These are phyloP conservation scores for Piedraia hortae DNA, from an alignment of 2,329 filamentous ascomycete species.

Conservation along the genomic window DNA sequence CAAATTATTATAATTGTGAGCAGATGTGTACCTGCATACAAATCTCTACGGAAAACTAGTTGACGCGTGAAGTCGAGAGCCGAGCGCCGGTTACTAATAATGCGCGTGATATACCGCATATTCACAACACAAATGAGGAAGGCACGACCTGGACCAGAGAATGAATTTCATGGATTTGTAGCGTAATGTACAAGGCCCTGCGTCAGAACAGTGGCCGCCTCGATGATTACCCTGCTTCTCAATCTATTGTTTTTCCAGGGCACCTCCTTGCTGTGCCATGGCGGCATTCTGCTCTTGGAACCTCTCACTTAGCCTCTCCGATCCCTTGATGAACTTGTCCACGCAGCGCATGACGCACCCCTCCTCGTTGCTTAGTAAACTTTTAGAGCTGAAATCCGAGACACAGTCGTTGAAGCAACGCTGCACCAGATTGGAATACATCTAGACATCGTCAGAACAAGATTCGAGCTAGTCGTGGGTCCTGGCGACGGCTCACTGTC, in stretches of 20 bases:
- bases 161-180: too few species aligned
- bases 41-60: too few species aligned
- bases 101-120: too few species aligned
- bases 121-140: too few species aligned
- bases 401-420: conserved; percentile 93
- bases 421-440: conserved; percentile 49
- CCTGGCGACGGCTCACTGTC: conserved; percentile 34
- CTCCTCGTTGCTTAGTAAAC: conserved; percentile 62
- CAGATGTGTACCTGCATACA: too few species aligned
- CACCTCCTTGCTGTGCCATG: conserved; percentile 32
- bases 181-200: too few species aligned
- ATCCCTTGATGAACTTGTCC: conserved; percentile 81
- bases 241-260: conserved; percentile 4
- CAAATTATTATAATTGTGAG: too few species aligned
- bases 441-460: conserved; percentile 17
- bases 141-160: too few species aligned
- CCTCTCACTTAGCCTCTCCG: conserved; percentile 68
- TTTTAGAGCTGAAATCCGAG: conserved; percentile 96
- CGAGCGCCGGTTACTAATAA: too few species aligned
- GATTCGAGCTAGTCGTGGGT: background rate
- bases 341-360: conserved; percentile 87
- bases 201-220: too few species aligned
- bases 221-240: too few species aligned
- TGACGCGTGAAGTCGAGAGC: too few species aligned
- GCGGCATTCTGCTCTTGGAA: conserved; percentile 53